Conservation (phyloP, 768 basidiomycete genomes). For the Mycena capillaripes region DNA sequence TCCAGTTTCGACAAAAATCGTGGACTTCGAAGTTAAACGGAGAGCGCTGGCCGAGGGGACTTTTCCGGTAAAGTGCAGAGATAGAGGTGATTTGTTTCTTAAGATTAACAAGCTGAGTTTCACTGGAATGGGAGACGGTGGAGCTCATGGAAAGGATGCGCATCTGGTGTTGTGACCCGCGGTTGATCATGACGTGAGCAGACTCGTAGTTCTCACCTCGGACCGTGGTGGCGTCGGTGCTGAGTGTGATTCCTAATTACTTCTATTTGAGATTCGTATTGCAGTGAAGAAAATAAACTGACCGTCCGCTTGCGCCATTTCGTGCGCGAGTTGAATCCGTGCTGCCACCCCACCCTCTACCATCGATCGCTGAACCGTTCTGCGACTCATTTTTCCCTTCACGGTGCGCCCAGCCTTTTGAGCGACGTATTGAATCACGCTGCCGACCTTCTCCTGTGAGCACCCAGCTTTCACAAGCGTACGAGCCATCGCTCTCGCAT, state of each 20-base stretch:
- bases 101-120: background rate
- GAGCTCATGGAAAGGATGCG: background rate
- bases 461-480: background rate
- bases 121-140: background rate
- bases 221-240: background rate
- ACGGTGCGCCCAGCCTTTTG: background rate
- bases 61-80: background rate
- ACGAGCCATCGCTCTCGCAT: background rate
- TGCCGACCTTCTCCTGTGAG: background rate
- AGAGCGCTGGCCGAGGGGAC: background rate
- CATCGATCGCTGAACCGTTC: conserved; percentile 1
- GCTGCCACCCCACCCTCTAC: conserved; percentile 9
- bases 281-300: background rate
- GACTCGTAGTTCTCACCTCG: background rate
- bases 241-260: background rate
- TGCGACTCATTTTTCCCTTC: background rate
- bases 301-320: background rate
- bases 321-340: background rate
- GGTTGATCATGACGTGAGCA: background rate
- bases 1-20: background rate
- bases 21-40: background rate
- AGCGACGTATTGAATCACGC: background rate
- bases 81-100: background rate
- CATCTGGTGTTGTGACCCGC: background rate
- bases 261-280: no score